Conservation (phyloP, 495 filamentous ascomycete genomes). For the Penicillium cataractarum region DNA sequence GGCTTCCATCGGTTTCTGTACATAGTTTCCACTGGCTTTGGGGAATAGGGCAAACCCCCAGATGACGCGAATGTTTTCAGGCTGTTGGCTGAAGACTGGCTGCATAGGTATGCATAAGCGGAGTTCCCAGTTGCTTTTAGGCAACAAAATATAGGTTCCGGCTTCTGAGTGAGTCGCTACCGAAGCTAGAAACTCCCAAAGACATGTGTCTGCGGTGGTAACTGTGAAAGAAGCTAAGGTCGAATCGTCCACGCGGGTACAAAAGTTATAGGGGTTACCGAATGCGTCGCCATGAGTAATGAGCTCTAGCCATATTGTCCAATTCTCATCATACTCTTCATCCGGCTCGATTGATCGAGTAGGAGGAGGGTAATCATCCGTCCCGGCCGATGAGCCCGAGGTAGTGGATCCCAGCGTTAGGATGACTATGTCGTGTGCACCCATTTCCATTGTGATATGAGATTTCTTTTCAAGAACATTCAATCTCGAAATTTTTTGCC, state of each 20-base stretch:
- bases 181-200: conserved; percentile 23
- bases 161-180: conserved; percentile 13
- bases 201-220: conserved; percentile 31
- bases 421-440: conserved; percentile 37
- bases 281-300: conserved; percentile 13
- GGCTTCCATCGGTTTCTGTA: conserved; percentile 40
- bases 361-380: conserved; percentile 26
- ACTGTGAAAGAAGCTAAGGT: conserved; percentile 42
- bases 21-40: conserved; percentile 29
- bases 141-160: conserved; percentile 32
- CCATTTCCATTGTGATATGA: conserved; percentile 20
- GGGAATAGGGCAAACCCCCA: conserved; percentile 44
- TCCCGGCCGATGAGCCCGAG: conserved; percentile 32
- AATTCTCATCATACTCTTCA: conserved; percentile 36
- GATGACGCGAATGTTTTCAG: conserved; percentile 28
- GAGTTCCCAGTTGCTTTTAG: conserved; percentile 40
- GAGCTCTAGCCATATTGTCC: conserved; percentile 23
- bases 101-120: conserved; percentile 38
- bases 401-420: conserved; percentile 33
- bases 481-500: neutral
- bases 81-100: conserved; percentile 38
- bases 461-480: conserved; percentile 9
- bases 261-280: conserved; percentile 43
- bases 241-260: conserved; percentile 28
- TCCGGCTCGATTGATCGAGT: conserved; percentile 27